A percentile compares a stretch with the other conserved stretches of the same genome.
Evolutionary conservation across 2,329 filamentous ascomycete species (phyloP).

Genomic region (Dothistroma pini): DNA sequence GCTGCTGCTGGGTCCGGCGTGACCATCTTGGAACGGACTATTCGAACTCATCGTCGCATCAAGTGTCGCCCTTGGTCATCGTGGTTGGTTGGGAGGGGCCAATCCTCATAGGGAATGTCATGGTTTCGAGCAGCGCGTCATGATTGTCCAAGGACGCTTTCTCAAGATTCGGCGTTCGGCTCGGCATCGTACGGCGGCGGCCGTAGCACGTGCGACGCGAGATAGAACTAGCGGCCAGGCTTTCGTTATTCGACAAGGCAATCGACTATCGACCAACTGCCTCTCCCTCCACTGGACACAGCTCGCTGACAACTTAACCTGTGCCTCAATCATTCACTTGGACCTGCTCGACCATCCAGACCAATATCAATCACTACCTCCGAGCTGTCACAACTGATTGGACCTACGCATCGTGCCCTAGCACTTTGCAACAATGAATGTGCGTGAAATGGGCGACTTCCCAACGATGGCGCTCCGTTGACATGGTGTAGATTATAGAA

Average conservation of each 20-base stretch:
- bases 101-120: not conserved
- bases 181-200: not conserved
- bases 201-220: slow-evolving; percentile 1
- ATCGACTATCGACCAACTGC: not conserved
- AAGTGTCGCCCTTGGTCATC: slow-evolving; percentile 3
- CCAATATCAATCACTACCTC: not conserved
- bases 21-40: slow-evolving; percentile 30
- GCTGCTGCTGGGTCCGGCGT: slow-evolving; percentile 26
- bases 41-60: slow-evolving; percentile 32
- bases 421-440: slow-evolving; percentile 52
- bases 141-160: slow-evolving; percentile 1
- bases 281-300: not conserved
- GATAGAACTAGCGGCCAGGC: not conserved
- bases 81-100: not conserved
- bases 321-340: not conserved
- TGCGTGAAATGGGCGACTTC: slow-evolving; percentile 33
- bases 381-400: not conserved
- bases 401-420: not conserved
- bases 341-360: not conserved
- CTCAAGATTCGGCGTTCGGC: not conserved
- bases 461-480: not conserved
- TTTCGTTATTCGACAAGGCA: not conserved
- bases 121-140: not conserved
- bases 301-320: not conserved
- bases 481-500: slow-evolving; percentile 71